These are phyloP conservation scores for Aspergillus sp. DNA, from an alignment of 2,329 filamentous ascomycete genomes.

Conservation along the genomic window DNA sequence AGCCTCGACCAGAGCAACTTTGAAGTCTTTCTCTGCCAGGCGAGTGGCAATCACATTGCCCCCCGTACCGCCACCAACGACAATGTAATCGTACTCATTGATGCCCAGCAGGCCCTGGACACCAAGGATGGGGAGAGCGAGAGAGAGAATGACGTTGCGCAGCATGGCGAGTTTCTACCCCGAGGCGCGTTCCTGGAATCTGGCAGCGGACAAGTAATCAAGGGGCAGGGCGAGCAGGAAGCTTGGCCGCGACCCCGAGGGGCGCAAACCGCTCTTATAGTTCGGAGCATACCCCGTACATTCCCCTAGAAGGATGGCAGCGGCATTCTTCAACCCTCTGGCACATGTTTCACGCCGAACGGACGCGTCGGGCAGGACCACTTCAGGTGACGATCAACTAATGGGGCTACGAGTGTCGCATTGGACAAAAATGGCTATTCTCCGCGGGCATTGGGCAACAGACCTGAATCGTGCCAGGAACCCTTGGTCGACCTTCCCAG, in stretches of 20 bases:
- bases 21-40: conserved; percentile 22
- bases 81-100: conserved; percentile 25
- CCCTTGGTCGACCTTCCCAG: background rate
- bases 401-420: too few species aligned
- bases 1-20: conserved; percentile 31
- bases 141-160: background rate
- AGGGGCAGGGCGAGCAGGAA: background rate
- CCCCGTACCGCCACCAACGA: conserved; percentile 28
- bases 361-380: background rate
- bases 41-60: conserved; percentile 26
- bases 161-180: background rate
- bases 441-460: too few species aligned
- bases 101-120: background rate
- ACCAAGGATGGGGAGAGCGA: background rate
- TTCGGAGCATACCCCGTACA: background rate
- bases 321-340: background rate
- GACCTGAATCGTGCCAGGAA: background rate
- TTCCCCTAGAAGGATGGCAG: background rate
- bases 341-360: background rate
- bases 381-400: background rate
- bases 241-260: background rate
- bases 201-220: background rate
- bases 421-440: too few species aligned
- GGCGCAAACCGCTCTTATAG: background rate
- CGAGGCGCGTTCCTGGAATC: background rate